Percentiles rank a stretch among this genome's conserved stretches.
phyloP scores from a whole-genome alignment of 2,329 filamentous ascomycete genomes.

The Phoma sp. region DNA sequence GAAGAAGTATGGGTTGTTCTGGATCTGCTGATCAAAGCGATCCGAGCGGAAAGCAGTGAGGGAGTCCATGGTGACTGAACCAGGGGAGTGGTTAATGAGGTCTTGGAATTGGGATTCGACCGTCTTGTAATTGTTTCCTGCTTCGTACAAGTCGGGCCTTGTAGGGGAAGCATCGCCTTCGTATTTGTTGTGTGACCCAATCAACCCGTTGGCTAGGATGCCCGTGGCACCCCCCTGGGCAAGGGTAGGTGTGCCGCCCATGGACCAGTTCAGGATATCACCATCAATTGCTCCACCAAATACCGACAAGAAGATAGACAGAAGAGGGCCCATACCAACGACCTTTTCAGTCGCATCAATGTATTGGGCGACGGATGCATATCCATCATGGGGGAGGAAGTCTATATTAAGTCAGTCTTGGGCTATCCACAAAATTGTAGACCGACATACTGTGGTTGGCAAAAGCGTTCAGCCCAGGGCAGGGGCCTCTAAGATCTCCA shows the following conservation, averaged over 20 bases:
- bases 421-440: not conserved
- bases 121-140: conserved; percentile 31
- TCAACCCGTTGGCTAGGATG: conserved; percentile 25
- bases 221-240: conserved; percentile 26
- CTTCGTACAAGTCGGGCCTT: conserved; percentile 28
- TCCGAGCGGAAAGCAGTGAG: conserved; percentile 27
- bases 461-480: conserved; percentile 33
- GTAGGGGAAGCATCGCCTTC: conserved; percentile 33
- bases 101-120: conserved; percentile 30
- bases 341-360: conserved; percentile 27
- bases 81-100: conserved; percentile 28
- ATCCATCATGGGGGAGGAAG: conserved; percentile 31
- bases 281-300: conserved; percentile 28
- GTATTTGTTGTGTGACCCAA: conserved; percentile 34
- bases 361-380: conserved; percentile 29
- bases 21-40: conserved; percentile 27
- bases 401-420: not conserved
- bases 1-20: conserved; percentile 30
- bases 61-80: conserved; percentile 28
- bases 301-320: conserved; percentile 25
- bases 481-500: conserved; percentile 32
- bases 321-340: conserved; percentile 27
- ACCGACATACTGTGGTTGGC: conserved; percentile 28
- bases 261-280: conserved; percentile 28
- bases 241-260: conserved; percentile 31